Evolutionary conservation across 2,329 filamentous ascomycete species (phyloP).

Genomic region (Botrytis squamosa): DNA sequence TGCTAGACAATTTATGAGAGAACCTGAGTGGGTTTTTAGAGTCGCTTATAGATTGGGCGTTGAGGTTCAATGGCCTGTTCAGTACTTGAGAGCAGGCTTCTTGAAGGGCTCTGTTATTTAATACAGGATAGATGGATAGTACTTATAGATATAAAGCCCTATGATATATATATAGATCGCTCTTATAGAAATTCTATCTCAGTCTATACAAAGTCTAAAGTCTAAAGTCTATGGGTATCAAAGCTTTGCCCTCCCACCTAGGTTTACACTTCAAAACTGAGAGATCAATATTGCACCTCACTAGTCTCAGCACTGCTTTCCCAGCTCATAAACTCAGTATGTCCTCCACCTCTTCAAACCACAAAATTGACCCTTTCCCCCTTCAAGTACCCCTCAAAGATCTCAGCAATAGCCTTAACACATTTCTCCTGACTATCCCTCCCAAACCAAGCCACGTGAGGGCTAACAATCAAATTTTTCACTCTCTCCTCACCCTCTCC

Average conservation of each 20-base stretch:
- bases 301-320: accelerated
- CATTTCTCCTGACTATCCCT: conserved; percentile 15
- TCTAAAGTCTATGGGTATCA: background rate
- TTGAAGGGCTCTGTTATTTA: conserved; percentile 32
- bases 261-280: background rate
- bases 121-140: background rate
- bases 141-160: background rate
- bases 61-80: conserved; percentile 62
- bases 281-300: too few species aligned
- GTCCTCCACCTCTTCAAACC: background rate
- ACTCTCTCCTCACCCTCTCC: background rate
- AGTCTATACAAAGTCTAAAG: background rate
- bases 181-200: background rate
- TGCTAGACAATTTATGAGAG: conserved; percentile 74
- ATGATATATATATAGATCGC: background rate
- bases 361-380: background rate
- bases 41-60: conserved; percentile 72
- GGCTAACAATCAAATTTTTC: conserved; percentile 4
- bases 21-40: conserved; percentile 74
- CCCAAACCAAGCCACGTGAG: conserved; percentile 12
- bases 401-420: background rate
- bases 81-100: conserved; percentile 32
- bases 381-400: background rate
- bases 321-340: too few species aligned
- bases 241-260: background rate